Evolutionary conservation across 1,139 yeast genomes (phyloP), one percentile per base, ranked within the genome.

Genomic region (Pichia kudriavzevii): DNA sequence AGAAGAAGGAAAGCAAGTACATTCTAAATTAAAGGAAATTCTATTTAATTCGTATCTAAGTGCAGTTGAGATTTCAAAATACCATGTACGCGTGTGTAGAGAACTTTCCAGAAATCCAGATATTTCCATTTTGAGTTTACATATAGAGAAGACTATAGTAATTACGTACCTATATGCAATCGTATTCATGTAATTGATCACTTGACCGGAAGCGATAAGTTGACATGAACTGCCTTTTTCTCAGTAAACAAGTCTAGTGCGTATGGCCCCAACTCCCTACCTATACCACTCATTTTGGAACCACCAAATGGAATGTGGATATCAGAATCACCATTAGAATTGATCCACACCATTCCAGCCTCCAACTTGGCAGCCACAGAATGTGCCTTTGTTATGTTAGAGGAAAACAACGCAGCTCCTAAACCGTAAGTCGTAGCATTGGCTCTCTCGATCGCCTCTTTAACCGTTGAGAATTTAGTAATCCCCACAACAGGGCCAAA

Each of bases 281-380:
- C 94, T 42, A 81, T 69, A 51, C 95, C 95, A 52, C 83, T 72
- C 75, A 72, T 67, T 64, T 84, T 84, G 48, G 66, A 72, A 35
- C 81, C 81, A 48, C 95, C 95, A 52, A 84, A 84, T 40, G 95
- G 95, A 46, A 82, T 64, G 49, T 78, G 80, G 40, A 67, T 61
- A 52, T 81, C 91, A 19, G 83, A 75, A 56, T 83, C 93, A 56
- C 84, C 84, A 42, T 84, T 75, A 5, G 91, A 77, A 65, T 82
- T 82, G 58, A 82, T 72, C 88, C 93, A 87, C 41, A 85, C 75
- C 58, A 84, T 80, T 53, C 95, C 95, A 23, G 94, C 78, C 46
- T 76, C 75, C 42, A 85, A 60, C 47, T 70, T 75, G 46, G 68
- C 64, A 23, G 91, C 71, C 41, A 82, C 80, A 31, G 61, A 61